These are phyloP conservation scores for Cyberlindnera bimundalis DNA, from an alignment of 805 yeast species.

Conservation along the genomic window DNA sequence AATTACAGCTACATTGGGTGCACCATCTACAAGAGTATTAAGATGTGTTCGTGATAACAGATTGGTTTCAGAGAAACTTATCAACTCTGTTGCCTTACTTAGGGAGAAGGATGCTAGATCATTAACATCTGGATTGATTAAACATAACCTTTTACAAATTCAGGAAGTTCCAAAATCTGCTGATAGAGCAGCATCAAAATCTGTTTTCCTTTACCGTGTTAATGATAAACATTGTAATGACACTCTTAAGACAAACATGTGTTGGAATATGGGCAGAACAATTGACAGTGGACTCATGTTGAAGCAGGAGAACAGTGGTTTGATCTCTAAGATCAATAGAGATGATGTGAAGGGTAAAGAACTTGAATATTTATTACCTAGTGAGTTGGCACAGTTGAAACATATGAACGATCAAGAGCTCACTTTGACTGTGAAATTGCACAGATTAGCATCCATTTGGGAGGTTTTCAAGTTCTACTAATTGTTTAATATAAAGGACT, in stretches of 20 bases:
- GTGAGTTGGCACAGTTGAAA: slow-evolving; percentile 71
- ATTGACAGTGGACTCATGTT: slow-evolving; percentile 50
- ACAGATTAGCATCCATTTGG: slow-evolving; percentile 54
- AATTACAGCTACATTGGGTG: slow-evolving; percentile 59
- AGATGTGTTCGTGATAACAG: slow-evolving; percentile 70
- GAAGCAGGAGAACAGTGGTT: slow-evolving; percentile 57
- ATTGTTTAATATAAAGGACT: background rate
- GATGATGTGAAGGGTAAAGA: slow-evolving; percentile 88
- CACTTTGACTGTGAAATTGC: slow-evolving; percentile 48
- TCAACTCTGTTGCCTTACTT: slow-evolving; percentile 71
- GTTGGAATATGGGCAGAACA: slow-evolving; percentile 44
- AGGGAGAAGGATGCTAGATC: slow-evolving; percentile 75
- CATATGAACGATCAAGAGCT: slow-evolving; percentile 57
- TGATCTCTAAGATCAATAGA: slow-evolving; percentile 78
- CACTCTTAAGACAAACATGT: slow-evolving; percentile 43
- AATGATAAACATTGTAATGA: slow-evolving; percentile 50
- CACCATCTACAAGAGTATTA: slow-evolving; percentile 65
- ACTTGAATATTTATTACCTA: slow-evolving; percentile 64
- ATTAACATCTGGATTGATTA: slow-evolving; percentile 61
- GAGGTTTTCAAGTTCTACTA: slow-evolving; percentile 45
- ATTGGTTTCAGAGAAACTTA: slow-evolving; percentile 79
- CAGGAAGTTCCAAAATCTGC: slow-evolving; percentile 93
- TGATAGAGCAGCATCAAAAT: slow-evolving; percentile 87
- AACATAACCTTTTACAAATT: slow-evolving; percentile 71
- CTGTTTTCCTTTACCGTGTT: slow-evolving; percentile 78